Evolutionary conservation across 306 rosid species (phyloP).

Genomic region (Medicago ruthenica): DNA sequence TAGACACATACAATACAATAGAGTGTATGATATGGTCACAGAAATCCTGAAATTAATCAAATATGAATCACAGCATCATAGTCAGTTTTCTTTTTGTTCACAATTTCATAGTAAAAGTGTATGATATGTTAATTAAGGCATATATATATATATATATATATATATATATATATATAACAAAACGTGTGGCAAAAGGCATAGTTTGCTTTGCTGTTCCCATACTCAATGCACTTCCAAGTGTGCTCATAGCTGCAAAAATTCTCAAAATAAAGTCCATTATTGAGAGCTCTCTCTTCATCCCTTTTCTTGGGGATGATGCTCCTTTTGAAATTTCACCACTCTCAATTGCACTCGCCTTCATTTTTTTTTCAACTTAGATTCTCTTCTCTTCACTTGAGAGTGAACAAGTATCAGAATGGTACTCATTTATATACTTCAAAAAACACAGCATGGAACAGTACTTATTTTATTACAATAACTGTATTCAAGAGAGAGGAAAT

Average conservation of each 20-base stretch:
- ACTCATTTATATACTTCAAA: constrained; percentile 25
- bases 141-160: too few relatives aligned
- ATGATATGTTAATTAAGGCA: background rate
- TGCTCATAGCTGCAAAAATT: constrained; percentile 37
- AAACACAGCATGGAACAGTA: too few relatives aligned
- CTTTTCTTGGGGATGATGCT: constrained; percentile 13
- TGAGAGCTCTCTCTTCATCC: constrained; percentile 32
- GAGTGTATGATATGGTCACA: constrained; percentile 57
- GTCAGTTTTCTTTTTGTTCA: background rate
- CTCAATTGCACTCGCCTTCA: constrained; percentile 28
- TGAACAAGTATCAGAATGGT: constrained; percentile 17
- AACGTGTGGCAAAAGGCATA: constrained; percentile 50
- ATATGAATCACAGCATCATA: constrained; percentile 1
- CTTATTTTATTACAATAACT: too few relatives aligned
- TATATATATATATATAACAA: too few relatives aligned
- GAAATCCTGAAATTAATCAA: constrained; percentile 52
- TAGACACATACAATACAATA: constrained; percentile 60
- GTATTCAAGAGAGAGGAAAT: background rate
- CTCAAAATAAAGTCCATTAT: constrained; percentile 42
- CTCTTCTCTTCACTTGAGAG: background rate
- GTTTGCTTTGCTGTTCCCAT: constrained; percentile 49
- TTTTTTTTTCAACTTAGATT: constrained; percentile 24
- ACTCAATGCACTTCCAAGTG: constrained; percentile 43
- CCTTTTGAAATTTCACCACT: constrained; percentile 33
- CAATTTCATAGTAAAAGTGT: too few relatives aligned